Evolutionary conservation across 306 rosid species (phyloP), one percentile per base, ranked within the genome.

Genomic region (Rosa lucieae): DNA sequence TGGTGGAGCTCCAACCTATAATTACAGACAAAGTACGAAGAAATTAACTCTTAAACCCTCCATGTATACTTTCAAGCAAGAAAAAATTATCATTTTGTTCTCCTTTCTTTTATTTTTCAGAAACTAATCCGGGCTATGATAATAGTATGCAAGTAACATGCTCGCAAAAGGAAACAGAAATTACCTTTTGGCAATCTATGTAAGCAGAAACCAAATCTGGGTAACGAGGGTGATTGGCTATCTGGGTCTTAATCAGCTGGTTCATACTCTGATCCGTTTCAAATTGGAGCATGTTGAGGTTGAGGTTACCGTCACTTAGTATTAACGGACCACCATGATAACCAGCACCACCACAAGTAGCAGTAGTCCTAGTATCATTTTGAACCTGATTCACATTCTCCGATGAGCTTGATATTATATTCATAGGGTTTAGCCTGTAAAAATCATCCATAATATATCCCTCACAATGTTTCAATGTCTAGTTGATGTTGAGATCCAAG

Each of bases 1-100:
- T 18, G 90, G 84, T 3, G 97, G 93, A 70, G 94, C 98, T 81
- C 98, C 98, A 84, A 94, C 92, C 97, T 93, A 63, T 0, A 55
- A 66, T 46, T 8, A 9, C 71, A 51, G 70, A 80, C 5, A 82
- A 37, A 14, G 3, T 5, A 32, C 0, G 39, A 5, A 2, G 37
- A 14, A 18, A 20, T 40, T 3, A 18, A 66, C 47, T 3, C 68
- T 62, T 8, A n/a, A 58, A 21, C 63, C 26, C 13, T 32, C 69
- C 69, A 23, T 61, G 26, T 12, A 48, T 48, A 48, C 39, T 26
- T 10, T 61, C 17, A 21, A 26, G 18, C 67, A 23, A 61, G 67
- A 26, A 61, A 61, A 0, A 44, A 2, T 26, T 12, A 23, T 23
- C 18, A 23, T 10, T 59, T 3, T 59, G 23, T 9, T 59, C 66